Base-by-base conservation (phyloP, 108 stramenopile genomes). In the Discostella stelligeroides region DNA sequence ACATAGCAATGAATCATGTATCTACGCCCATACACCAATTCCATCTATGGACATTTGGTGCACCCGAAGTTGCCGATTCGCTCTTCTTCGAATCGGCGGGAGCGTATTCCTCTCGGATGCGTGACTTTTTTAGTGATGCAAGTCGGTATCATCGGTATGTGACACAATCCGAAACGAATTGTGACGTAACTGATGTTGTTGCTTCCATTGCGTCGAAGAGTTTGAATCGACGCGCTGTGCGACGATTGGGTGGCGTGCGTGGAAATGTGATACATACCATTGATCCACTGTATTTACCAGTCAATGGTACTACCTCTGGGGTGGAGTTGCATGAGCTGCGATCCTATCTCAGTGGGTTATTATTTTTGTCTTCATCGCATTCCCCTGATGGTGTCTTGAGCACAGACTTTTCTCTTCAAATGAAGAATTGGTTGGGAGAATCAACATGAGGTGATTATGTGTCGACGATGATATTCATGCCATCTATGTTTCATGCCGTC, bases 41-140 rank as follows among this genome's bases (percentile, higher is more conserved):
- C 3, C 58, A 73, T 15, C 21, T 75, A 10, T 83, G 85, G 85
- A 83, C 82, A n/a, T 85, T 77, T 70, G 85, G 85, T 17, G 82
- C 68, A 6, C 79, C 85, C n/a, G 73, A 85, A 53, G 66, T 85
- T 18, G 70, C 75, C 10, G 85, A 85, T 41, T 37, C 46, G 10
- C 11, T 54, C 7, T 85, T 85, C 72, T 75, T 71, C 38, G 66
- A 48, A 37, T 72, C 79, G 34, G 75, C 65, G 13, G 30, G 65
- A 9, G n/a, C 21, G 25, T 11, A 18, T 9, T 66, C 61, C 21
- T 80, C 29, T 9, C 51, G 84, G 12, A 29, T 84, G 18, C 42
- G 53, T 10, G 30, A 51, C 8, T 84, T 84, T 49, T 28, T 84
- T 34, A 47, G 25, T 15, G 66, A 68, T 12, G 18, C 50, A 34